phyloP scores from a whole-genome alignment of 2,329 filamentous ascomycete genomes.

The Ceratocystiopsis sp. region DNA sequence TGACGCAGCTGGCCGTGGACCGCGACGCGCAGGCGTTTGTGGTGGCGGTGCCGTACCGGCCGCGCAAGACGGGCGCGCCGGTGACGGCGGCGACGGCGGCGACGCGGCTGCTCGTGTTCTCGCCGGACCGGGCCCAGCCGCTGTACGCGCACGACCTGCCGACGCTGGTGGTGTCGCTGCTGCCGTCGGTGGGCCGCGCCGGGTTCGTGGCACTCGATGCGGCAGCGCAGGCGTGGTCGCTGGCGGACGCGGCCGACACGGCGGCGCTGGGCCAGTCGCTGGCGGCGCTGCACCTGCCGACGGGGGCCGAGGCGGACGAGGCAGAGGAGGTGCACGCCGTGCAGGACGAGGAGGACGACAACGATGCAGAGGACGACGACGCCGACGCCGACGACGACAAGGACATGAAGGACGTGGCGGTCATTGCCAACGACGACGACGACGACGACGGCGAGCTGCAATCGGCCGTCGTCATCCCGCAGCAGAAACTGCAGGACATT shows the following conservation, averaged over 20 bases:
- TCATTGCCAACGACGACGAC: constrained; percentile 17
- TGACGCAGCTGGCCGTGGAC: constrained; percentile 58
- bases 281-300: constrained; percentile 30
- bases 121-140: constrained; percentile 35
- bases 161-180: constrained; percentile 46
- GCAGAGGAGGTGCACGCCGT: constrained; percentile 19
- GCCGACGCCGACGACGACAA: constrained; percentile 15
- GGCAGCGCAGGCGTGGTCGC: constrained; percentile 52
- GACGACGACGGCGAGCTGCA: constrained; percentile 21
- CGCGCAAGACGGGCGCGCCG: neutral
- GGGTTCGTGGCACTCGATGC: constrained; percentile 65
- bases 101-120: constrained; percentile 50
- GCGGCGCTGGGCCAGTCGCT: constrained; percentile 36
- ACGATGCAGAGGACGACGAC: constrained; percentile 8
- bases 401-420: constrained; percentile 24
- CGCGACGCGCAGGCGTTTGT: constrained; percentile 46
- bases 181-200: constrained; percentile 44
- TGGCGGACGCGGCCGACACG: constrained; percentile 41
- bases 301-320: constrained; percentile 22
- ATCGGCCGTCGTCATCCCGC: constrained; percentile 43
- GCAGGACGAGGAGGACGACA: constrained; percentile 12
- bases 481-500: constrained; percentile 50
- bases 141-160: constrained; percentile 40
- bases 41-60: constrained; percentile 30
- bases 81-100: neutral